Conservation (phyloP, 305 asterid species). For the Fraxinus latifolia region DNA sequence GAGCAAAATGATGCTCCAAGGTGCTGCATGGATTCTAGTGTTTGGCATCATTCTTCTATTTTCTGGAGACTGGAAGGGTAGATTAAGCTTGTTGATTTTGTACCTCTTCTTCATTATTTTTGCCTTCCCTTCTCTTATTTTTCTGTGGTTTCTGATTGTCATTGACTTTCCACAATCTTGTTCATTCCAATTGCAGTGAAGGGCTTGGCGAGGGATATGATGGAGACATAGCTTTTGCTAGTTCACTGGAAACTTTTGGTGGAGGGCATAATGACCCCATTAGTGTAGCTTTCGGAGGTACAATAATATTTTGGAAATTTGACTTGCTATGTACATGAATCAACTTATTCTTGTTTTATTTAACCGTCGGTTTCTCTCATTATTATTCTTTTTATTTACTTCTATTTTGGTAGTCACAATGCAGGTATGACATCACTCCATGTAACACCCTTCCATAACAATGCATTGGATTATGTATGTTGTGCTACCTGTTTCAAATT, state of each 20-base stretch:
- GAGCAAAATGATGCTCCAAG: not conserved
- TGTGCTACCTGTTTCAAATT: not conserved
- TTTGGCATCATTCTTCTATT: not conserved
- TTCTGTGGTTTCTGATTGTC: constrained; percentile 14
- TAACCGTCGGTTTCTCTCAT: not conserved
- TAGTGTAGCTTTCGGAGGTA: constrained; percentile 98
- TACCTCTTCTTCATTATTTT: not conserved
- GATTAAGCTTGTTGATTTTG: constrained; percentile 8
- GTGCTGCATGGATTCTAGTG: constrained; percentile 7
- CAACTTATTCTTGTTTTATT: constrained; percentile 6
- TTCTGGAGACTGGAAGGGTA: constrained; percentile 7
- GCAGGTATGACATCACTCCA: constrained; percentile 9
- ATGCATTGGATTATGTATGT: constrained; percentile 4
- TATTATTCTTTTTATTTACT: constrained; percentile 7
- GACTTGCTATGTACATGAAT: not conserved
- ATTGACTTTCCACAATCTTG: constrained; percentile 4
- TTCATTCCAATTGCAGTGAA: constrained; percentile 55
- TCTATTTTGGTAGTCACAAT: constrained; percentile 2
- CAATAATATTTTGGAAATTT: not conserved
- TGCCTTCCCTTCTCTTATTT: not conserved
- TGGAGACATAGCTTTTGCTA: constrained; percentile 95
- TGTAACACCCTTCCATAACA: constrained; percentile 1
- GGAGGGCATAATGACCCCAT: constrained; percentile 99
- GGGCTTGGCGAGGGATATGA: constrained; percentile 99
- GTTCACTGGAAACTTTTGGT: constrained; percentile 90